phyloP scores from a whole-genome alignment of 805 yeast species.

The Kazachstania bromeliacearum region DNA sequence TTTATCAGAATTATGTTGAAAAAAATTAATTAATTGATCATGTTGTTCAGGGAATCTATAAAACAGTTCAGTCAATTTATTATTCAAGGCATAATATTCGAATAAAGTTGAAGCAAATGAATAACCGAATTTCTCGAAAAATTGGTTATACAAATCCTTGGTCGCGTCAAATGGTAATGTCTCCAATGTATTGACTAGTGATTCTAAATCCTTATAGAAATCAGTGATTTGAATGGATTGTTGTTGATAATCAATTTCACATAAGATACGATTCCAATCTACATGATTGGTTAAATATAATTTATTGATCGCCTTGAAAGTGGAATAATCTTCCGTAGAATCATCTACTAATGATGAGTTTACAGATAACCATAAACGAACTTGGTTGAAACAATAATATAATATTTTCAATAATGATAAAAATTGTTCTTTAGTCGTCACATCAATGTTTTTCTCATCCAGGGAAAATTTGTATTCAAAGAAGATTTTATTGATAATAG shows the following conservation, averaged over 20 bases:
- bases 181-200: conserved; percentile 42
- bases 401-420: conserved; percentile 35
- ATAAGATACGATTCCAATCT: conserved; percentile 53
- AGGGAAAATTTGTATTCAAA: conserved; percentile 24
- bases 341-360: conserved; percentile 13
- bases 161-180: conserved; percentile 37
- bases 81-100: conserved; percentile 43
- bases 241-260: conserved; percentile 39
- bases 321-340: background rate
- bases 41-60: conserved; percentile 47
- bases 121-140: conserved; percentile 55
- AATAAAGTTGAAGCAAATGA: conserved; percentile 60
- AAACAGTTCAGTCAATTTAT: conserved; percentile 45
- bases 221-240: conserved; percentile 59
- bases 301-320: conserved; percentile 15
- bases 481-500: conserved; percentile 35
- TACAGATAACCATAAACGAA: conserved; percentile 26
- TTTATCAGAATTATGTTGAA: conserved; percentile 34
- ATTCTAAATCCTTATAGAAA: conserved; percentile 51
- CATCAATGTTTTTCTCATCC: conserved; percentile 4
- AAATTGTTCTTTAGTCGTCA: conserved; percentile 10
- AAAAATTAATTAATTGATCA: conserved; percentile 41
- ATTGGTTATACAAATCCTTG: conserved; percentile 34
- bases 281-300: conserved; percentile 21
- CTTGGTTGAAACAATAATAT: conserved; percentile 33